phyloP scores from a whole-genome alignment of 2,329 filamentous ascomycete species.

The Didymella lethalis region DNA sequence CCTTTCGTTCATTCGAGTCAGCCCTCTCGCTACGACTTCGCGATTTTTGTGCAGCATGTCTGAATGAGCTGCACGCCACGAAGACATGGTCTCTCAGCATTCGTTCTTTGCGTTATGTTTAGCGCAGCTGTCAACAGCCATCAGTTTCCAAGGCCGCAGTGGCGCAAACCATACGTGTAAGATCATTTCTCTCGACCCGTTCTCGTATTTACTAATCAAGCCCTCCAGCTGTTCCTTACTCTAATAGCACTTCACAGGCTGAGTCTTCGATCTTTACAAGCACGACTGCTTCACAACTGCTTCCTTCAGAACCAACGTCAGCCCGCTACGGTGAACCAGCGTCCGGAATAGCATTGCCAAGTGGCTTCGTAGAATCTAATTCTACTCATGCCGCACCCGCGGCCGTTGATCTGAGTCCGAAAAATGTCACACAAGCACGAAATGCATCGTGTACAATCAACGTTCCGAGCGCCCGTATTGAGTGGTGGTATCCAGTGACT shows the following conservation, averaged over 20 bases:
- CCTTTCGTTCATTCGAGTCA: slow-evolving; percentile 24
- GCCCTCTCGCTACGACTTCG: slow-evolving; percentile 28
- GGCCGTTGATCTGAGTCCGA: background rate
- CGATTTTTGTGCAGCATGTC: slow-evolving; percentile 31
- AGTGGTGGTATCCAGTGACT: slow-evolving; percentile 46
- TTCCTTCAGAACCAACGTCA: background rate
- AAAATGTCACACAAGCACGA: background rate
- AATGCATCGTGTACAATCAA: slow-evolving; percentile 45
- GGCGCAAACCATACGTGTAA: slow-evolving; percentile 36
- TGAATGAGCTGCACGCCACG: slow-evolving; percentile 30
- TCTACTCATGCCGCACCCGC: background rate
- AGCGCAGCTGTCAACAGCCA: slow-evolving; percentile 26
- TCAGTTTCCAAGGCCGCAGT: slow-evolving; percentile 33
- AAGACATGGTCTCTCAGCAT: slow-evolving; percentile 27
- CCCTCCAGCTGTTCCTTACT: slow-evolving; percentile 40
- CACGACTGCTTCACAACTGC: slow-evolving; percentile 3
- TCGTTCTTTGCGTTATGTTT: slow-evolving; percentile 28
- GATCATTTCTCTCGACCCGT: slow-evolving; percentile 25
- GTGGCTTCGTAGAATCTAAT: background rate
- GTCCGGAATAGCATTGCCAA: background rate
- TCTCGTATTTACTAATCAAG: slow-evolving; percentile 41
- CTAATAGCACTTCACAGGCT: slow-evolving; percentile 34
- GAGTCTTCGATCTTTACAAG: slow-evolving; percentile 6
- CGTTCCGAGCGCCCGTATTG: slow-evolving; percentile 42
- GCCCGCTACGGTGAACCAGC: background rate